Conservation (phyloP, 164 flowering plant species). For the Tetrastigma voinierianum region DNA sequence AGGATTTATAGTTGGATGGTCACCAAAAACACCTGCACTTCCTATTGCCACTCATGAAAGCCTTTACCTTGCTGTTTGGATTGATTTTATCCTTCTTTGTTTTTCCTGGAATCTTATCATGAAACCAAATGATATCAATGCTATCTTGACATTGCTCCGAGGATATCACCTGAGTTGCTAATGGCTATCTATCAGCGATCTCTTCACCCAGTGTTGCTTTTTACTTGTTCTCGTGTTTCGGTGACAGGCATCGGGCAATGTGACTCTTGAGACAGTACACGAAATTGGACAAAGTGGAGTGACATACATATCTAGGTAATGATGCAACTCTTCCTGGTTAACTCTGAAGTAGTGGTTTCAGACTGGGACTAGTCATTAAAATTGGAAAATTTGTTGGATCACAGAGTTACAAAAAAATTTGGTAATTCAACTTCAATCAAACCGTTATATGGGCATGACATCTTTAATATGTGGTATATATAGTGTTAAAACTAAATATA, state of each 20-base stretch:
- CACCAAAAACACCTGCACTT: not conserved
- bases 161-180: not conserved
- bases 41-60: not conserved
- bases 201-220: not conserved
- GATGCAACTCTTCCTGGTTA: not conserved
- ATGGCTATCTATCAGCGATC: not conserved
- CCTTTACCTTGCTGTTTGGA: not conserved
- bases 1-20: not conserved
- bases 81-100: not conserved
- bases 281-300: conserved; percentile 94
- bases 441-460: too few species aligned
- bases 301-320: conserved; percentile 87
- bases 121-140: not conserved
- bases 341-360: too few species aligned
- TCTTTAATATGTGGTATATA: too few species aligned
- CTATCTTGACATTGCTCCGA: not conserved
- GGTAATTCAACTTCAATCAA: too few species aligned
- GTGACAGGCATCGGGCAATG: conserved; percentile 91
- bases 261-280: conserved; percentile 80
- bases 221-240: not conserved
- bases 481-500: too few species aligned
- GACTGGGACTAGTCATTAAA: too few species aligned
- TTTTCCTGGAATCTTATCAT: not conserved
- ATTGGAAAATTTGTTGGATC: not conserved
- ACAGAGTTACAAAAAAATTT: too few species aligned